Conservation (phyloP, 345 rosid genomes). For the Hibiscus tridactylites region DNA sequence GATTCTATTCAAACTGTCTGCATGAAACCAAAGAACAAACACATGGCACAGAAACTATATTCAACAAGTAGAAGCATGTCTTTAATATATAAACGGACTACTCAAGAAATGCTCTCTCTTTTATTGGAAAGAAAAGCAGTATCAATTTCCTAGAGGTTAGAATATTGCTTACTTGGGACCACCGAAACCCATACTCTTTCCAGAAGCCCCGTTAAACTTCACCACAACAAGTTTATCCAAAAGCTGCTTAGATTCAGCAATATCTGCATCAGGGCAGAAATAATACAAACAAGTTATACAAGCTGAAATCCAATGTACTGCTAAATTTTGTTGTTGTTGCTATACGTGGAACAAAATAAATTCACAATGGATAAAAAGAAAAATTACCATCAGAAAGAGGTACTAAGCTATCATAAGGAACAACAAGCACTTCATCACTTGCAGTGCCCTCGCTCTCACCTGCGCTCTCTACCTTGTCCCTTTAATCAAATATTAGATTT, state of each 20-base stretch:
- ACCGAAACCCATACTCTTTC: slow-evolving; percentile 32
- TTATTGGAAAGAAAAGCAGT: background rate
- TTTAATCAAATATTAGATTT: slow-evolving; percentile 24
- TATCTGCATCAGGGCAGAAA: slow-evolving; percentile 20
- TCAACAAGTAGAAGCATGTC: background rate
- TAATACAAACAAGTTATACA: background rate
- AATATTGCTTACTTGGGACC: slow-evolving; percentile 41
- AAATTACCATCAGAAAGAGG: slow-evolving; percentile 32
- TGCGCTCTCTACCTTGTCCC: slow-evolving; percentile 25
- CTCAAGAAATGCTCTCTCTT: background rate
- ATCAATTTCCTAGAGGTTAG: background rate
- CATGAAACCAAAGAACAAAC: background rate
- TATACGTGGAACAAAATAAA: slow-evolving; percentile 1
- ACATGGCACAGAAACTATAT: background rate
- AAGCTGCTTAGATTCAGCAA: slow-evolving; percentile 28
- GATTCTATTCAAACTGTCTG: background rate
- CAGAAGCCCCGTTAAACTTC: slow-evolving; percentile 33
- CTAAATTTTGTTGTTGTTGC: background rate
- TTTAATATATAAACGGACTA: background rate
- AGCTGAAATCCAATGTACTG: background rate
- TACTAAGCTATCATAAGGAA: slow-evolving; percentile 34
- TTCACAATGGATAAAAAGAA: background rate
- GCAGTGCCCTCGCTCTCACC: slow-evolving; percentile 16
- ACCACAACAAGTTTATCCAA: slow-evolving; percentile 52
- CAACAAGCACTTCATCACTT: slow-evolving; percentile 29